Evolutionary conservation across 768 basidiomycete genomes (phyloP), one percentile per base, ranked within the genome.

Genomic region (Mycena maculata): DNA sequence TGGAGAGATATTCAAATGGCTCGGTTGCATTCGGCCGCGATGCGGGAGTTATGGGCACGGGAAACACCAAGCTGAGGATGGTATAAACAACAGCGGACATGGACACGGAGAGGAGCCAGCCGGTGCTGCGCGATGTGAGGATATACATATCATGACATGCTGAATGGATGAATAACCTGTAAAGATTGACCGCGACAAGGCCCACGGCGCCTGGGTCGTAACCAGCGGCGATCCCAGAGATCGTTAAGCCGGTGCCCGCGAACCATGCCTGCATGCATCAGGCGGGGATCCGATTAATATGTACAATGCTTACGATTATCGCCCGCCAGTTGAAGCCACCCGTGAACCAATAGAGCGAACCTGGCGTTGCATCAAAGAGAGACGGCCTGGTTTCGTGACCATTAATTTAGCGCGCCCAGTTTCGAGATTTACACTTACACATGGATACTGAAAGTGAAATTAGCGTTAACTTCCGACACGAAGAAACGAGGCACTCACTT

Each of bases 261-360:
- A 54, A 66, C 68, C 68, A 70, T 7, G 63, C 68, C 68, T 69
- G 27, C 22, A 18, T 1, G 5, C 20, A 50, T 28, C 30, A 22
- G 42, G 28, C 47, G 11, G 49, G 27, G 27, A 4, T 39, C 41
- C 3, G 30, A 1, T 20, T 41, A 20, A 18, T 18, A 22, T n/a
- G 25, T 20, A 33, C 23, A n/a, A n/a, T 27, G 20, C 61, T 53
- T 55, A 64, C 69, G 12, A 60, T 25, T 23, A 71, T 71, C 11
- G 69, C 69, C 36, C 69, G 69, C 61, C 65, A 67, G 63, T 71
- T 71, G 53, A 67, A 67, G 23, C 69, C 69, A 15, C 61, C 65
- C 9, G 55, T n/a, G 52, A 67, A 71, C 69, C 69, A 67, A 39
- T 71, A 71, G 25, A 65, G 48, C 2, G 65, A 59, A 1, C 69